Evolutionary conservation across 768 basidiomycete genomes (phyloP).

Genomic region (Rubroboletus satanas): DNA sequence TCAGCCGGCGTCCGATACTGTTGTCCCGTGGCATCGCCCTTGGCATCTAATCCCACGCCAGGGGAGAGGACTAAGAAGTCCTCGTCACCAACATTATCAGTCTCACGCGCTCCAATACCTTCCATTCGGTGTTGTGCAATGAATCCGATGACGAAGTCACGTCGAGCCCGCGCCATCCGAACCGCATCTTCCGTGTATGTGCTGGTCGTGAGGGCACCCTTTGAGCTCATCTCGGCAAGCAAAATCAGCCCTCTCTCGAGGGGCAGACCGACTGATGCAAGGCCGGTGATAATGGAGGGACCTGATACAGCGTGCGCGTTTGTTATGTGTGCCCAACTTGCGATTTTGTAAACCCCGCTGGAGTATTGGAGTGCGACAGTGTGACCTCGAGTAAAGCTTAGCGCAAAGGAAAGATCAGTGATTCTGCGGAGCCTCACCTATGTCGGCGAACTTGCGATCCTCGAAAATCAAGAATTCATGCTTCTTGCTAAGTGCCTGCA

Average conservation of each 20-base stretch:
- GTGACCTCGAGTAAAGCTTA: conserved; percentile 61
- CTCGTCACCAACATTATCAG: conserved; percentile 41
- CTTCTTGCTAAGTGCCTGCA: conserved; percentile 67
- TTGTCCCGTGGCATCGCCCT: conserved; percentile 87
- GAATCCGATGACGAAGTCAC: conserved; percentile 93
- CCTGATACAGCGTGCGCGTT: conserved; percentile 97
- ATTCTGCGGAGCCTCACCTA: conserved; percentile 52
- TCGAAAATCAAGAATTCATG: conserved; percentile 97
- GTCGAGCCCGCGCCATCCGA: conserved; percentile 77
- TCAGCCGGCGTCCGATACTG: conserved; percentile 89
- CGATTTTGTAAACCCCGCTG: conserved; percentile 87
- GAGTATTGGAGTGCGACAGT: conserved; percentile 95
- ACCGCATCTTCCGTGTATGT: conserved; percentile 82
- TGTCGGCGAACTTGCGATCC: conserved; percentile 98
- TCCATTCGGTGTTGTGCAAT: conserved; percentile 89
- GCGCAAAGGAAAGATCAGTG: neutral
- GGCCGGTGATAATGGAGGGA: conserved; percentile 90
- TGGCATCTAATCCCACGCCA: conserved; percentile 79
- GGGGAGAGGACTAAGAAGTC: conserved; percentile 93
- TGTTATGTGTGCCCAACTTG: conserved; percentile 94
- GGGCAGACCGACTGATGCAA: conserved; percentile 80
- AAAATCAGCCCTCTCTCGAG: conserved; percentile 81
- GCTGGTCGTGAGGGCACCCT: conserved; percentile 79
- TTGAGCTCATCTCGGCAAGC: conserved; percentile 94
- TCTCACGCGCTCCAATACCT: conserved; percentile 41